Percentiles rank a stretch among this genome's conserved stretches.
Conservation (phyloP, 345 rosid species). For the Laguncularia racemosa region DNA sequence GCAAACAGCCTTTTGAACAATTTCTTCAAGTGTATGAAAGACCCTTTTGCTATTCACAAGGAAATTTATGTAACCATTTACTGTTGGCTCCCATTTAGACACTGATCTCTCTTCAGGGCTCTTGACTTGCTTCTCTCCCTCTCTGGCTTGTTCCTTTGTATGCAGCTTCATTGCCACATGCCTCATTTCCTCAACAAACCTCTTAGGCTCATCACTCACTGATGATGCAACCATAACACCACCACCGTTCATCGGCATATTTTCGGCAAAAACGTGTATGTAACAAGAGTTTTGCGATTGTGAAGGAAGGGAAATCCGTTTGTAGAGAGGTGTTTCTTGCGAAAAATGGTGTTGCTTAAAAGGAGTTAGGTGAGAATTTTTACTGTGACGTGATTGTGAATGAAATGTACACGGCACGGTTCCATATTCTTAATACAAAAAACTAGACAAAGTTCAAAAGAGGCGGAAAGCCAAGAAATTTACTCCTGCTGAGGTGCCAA, state of each 20-base stretch:
- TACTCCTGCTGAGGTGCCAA: too few species aligned
- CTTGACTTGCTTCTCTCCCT: conserved; percentile 22
- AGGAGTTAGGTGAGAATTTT: too few species aligned
- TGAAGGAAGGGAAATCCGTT: too few species aligned
- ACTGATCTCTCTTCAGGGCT: conserved; percentile 18
- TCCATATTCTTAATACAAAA: too few species aligned
- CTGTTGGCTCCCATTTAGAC: conserved; percentile 20
- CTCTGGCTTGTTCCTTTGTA: conserved; percentile 24
- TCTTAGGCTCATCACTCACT: conserved; percentile 10
- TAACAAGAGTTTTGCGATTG: too few species aligned
- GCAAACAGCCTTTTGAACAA: conserved; percentile 13
- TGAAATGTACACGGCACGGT: too few species aligned
- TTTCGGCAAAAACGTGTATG: not conserved
- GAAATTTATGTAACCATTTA: conserved; percentile 19
- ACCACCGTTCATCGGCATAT: conserved; percentile 7
- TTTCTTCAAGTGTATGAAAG: conserved; percentile 19
- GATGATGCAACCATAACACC: not conserved
- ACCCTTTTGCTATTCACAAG: conserved; percentile 21
- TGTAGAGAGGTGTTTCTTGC: too few species aligned
- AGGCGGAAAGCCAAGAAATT: too few species aligned
- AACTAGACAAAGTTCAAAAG: too few species aligned
- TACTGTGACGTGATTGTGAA: too few species aligned
- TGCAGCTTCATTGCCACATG: conserved; percentile 19
- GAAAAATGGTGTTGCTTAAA: too few species aligned
- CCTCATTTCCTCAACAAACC: conserved; percentile 27